phyloP scores from a whole-genome alignment of 192 early-diverging fungal species.

The Phycomyces nitens region DNA sequence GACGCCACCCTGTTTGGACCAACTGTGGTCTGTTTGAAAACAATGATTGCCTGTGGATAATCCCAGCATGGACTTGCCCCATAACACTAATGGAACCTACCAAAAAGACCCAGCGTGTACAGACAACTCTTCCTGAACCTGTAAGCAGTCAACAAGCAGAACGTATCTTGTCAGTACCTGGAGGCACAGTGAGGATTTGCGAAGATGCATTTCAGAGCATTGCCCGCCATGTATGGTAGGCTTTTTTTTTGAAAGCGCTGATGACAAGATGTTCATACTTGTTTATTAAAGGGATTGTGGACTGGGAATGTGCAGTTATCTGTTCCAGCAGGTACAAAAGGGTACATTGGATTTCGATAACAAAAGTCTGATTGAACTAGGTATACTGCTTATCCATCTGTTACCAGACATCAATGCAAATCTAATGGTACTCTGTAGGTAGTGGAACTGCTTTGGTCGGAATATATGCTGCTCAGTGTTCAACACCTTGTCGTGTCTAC shows the following conservation, averaged over 20 bases:
- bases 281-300: slow-evolving; percentile 28
- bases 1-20: slow-evolving; percentile 4
- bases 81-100: neutral
- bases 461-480: slow-evolving; percentile 20
- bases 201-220: slow-evolving; percentile 34
- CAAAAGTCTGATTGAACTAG: slow-evolving; percentile 23
- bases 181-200: slow-evolving; percentile 2
- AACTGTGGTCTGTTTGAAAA: neutral
- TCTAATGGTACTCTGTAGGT: too few relatives aligned
- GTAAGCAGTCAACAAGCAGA: slow-evolving; percentile 23
- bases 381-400: slow-evolving; percentile 2
- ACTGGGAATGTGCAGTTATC: slow-evolving; percentile 26
- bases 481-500: slow-evolving; percentile 9
- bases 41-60: slow-evolving; percentile 5
- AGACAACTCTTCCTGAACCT: neutral
- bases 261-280: neutral
- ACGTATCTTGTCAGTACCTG: neutral
- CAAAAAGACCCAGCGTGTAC: neutral
- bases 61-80: slow-evolving; percentile 20
- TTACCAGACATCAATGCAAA: too few relatives aligned
- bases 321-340: neutral
- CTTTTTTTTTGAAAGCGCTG: neutral
- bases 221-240: slow-evolving; percentile 33
- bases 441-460: slow-evolving; percentile 34
- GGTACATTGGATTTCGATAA: neutral